Percentiles rank a stretch among this genome's conserved stretches.
These are phyloP conservation scores for Backusella parvicylindrica DNA, from an alignment of 192 early-diverging fungal species.

Conservation along the genomic window DNA sequence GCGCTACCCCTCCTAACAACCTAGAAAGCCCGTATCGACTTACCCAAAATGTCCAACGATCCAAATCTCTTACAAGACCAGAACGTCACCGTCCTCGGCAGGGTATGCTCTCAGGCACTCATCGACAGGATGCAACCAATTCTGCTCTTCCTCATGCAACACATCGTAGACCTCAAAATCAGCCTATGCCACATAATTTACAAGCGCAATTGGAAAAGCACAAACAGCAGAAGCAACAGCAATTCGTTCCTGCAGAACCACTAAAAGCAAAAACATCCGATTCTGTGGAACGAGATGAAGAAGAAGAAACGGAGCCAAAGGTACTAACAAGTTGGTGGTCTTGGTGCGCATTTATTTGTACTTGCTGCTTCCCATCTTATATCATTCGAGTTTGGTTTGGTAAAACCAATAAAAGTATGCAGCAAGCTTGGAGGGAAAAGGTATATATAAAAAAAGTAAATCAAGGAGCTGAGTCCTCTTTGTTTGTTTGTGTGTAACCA, in stretches of 20 bases:
- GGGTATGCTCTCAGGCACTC: conserved; percentile 30
- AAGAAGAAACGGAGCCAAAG: conserved; percentile 21
- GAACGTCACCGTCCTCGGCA: conserved; percentile 43
- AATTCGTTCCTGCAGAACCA: not conserved
- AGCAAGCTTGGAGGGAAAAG: conserved; percentile 58
- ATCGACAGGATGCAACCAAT: not conserved
- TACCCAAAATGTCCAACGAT: not conserved
- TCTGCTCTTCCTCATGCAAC: not conserved
- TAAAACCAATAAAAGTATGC: conserved; percentile 35
- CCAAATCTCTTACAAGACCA: conserved; percentile 37
- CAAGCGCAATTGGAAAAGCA: conserved; percentile 18
- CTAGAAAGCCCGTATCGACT: not conserved
- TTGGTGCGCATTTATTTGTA: conserved; percentile 36
- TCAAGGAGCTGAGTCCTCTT: not conserved
- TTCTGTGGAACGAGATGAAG: not conserved
- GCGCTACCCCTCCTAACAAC: not conserved
- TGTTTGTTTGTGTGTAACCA: conserved; percentile 6
- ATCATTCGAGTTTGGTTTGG: conserved; percentile 39
- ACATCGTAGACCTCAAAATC: conserved; percentile 1
- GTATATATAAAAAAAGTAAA: conserved; percentile 15
- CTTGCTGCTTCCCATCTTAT: conserved; percentile 42
- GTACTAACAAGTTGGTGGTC: conserved; percentile 43
- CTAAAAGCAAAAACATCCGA: not conserved
- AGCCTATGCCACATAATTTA: conserved; percentile 17
- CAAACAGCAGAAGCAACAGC: conserved; percentile 8